A percentile compares a stretch with the other conserved stretches of the same genome.
These are phyloP conservation scores for Cladosporium sp. DNA, from an alignment of 2,329 filamentous ascomycete species.

Conservation along the genomic window DNA sequence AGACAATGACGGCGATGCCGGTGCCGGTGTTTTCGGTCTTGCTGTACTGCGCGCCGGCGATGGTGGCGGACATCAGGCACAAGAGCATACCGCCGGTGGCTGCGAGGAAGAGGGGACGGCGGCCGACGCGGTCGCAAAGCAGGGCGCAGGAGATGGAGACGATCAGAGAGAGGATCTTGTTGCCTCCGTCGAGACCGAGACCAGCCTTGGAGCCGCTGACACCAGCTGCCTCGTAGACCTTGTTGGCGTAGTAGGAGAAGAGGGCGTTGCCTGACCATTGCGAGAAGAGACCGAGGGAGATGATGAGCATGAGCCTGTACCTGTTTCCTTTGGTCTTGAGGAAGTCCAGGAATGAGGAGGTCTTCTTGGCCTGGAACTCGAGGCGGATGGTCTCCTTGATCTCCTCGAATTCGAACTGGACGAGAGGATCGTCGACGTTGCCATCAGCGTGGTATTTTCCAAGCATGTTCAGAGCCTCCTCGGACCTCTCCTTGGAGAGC, in stretches of 20 bases:
- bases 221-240: slow-evolving; percentile 28
- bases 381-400: slow-evolving; percentile 61
- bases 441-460: slow-evolving; percentile 61
- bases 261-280: slow-evolving; percentile 53
- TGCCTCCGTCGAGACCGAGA: slow-evolving; percentile 46
- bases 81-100: slow-evolving; percentile 36
- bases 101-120: slow-evolving; percentile 28
- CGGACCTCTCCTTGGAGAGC: slow-evolving; percentile 49
- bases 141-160: slow-evolving; percentile 48
- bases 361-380: slow-evolving; percentile 35
- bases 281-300: slow-evolving; percentile 50
- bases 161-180: slow-evolving; percentile 55
- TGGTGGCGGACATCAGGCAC: slow-evolving; percentile 28
- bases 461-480: slow-evolving; percentile 39
- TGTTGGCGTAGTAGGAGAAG: slow-evolving; percentile 36
- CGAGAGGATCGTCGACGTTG: slow-evolving; percentile 54
- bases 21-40: slow-evolving; percentile 31
- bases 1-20: slow-evolving; percentile 46
- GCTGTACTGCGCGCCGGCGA: slow-evolving; percentile 10
- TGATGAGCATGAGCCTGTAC: slow-evolving; percentile 47
- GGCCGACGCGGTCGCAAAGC: slow-evolving; percentile 30
- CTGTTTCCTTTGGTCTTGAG: slow-evolving; percentile 52
- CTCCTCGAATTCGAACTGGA: slow-evolving; percentile 63
- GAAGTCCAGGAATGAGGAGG: slow-evolving; percentile 55
- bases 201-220: slow-evolving; percentile 28